These are phyloP conservation scores for Venturia asperata DNA, from an alignment of 2,329 filamentous ascomycete genomes.

Conservation along the genomic window DNA sequence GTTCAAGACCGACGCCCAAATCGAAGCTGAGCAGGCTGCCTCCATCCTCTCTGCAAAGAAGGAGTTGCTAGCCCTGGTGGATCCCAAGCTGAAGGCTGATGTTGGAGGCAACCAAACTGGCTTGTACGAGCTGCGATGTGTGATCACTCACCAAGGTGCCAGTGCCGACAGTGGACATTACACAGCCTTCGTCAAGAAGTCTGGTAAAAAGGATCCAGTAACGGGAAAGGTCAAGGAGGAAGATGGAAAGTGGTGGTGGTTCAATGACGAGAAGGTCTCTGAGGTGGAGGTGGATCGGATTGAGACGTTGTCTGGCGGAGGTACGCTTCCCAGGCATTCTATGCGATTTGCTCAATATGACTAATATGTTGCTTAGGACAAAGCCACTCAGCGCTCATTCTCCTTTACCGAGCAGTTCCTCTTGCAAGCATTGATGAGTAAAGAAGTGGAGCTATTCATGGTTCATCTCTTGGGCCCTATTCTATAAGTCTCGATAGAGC, in stretches of 20 bases:
- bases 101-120: constrained; percentile 87
- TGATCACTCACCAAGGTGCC: constrained; percentile 93
- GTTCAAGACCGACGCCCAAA: constrained; percentile 90
- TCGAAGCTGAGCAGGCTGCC: constrained; percentile 75
- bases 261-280: constrained; percentile 95
- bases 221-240: constrained; percentile 73
- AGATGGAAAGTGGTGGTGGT: constrained; percentile 99
- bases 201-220: constrained; percentile 61
- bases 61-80: constrained; percentile 72
- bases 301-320: constrained; percentile 79
- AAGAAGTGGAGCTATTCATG: constrained; percentile 1
- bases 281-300: constrained; percentile 92
- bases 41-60: constrained; percentile 75
- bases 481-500: constrained; percentile 9
- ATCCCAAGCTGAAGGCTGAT: constrained; percentile 66
- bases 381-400: constrained; percentile 73
- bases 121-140: constrained; percentile 85
- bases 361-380: constrained; percentile 43
- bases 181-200: constrained; percentile 95
- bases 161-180: constrained; percentile 98
- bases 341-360: not conserved
- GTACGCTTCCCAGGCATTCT: constrained; percentile 39
- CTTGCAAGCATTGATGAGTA: constrained; percentile 53
- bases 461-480: constrained; percentile 3
- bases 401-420: constrained; percentile 69